Evolutionary conservation across 345 rosid genomes (phyloP).

Genomic region (Gynandropsis gynandra): DNA sequence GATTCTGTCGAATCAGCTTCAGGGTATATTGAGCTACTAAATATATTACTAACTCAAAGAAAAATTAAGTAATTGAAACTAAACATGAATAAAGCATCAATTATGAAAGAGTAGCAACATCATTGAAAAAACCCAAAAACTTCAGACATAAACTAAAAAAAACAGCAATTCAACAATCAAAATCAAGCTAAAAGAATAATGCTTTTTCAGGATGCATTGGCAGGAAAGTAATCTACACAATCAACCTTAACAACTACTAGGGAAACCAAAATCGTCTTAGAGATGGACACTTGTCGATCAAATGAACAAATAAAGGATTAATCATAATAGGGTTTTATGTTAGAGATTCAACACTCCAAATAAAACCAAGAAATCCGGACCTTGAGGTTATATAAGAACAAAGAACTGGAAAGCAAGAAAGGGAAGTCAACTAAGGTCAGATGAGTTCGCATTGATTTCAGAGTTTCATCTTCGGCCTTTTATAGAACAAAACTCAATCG

Average conservation of each 20-base stretch:
- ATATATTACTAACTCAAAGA: neutral
- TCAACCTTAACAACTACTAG: no score
- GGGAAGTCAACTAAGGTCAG: slow-evolving; percentile 24
- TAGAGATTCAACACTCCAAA: neutral
- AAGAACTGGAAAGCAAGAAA: slow-evolving; percentile 3
- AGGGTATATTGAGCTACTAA: neutral
- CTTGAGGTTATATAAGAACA: no score
- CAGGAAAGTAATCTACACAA: no score
- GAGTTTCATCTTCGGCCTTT: slow-evolving; percentile 6
- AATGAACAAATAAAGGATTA: no score
- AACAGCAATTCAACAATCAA: neutral
- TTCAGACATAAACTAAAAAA: neutral
- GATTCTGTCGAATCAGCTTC: no score
- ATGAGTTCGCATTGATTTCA: slow-evolving; percentile 13
- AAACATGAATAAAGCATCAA: neutral
- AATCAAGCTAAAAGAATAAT: no score
- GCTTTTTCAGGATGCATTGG: no score
- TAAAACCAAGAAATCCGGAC: slow-evolving; percentile 1
- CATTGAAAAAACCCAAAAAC: neutral
- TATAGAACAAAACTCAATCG: neutral
- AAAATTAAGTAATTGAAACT: neutral
- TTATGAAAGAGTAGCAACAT: no score
- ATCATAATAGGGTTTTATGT: no score
- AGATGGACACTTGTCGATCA: no score
- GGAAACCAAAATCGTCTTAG: no score